phyloP scores from a whole-genome alignment of 495 filamentous ascomycete species.

The Penicillium waksmanii region DNA sequence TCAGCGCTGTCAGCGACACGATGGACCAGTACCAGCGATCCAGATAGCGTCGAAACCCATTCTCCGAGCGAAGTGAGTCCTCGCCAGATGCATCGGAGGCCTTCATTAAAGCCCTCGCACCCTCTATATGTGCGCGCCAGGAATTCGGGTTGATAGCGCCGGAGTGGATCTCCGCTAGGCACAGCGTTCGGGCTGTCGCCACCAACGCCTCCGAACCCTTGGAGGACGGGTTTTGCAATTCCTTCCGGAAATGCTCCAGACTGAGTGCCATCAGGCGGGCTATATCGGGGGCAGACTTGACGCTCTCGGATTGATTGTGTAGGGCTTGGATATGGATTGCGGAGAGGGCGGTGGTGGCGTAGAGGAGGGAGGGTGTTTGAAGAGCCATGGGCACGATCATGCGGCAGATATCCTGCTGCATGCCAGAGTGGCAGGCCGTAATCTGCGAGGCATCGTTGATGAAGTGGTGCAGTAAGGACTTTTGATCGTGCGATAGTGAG shows the following conservation, averaged over 20 bases:
- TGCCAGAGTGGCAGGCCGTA: slow-evolving; percentile 48
- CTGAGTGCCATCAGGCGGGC: slow-evolving; percentile 49
- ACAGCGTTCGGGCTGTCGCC: slow-evolving; percentile 52
- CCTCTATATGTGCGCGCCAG: slow-evolving; percentile 52
- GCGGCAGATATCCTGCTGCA: slow-evolving; percentile 51
- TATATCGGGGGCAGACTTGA: slow-evolving; percentile 50
- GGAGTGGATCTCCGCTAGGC: slow-evolving; percentile 53
- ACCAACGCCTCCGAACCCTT: slow-evolving; percentile 47
- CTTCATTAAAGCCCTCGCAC: slow-evolving; percentile 48
- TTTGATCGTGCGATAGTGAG: slow-evolving; percentile 44
- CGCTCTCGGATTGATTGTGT: slow-evolving; percentile 46
- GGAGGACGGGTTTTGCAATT: slow-evolving; percentile 42
- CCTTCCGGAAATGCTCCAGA: slow-evolving; percentile 49
- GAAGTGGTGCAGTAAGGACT: slow-evolving; percentile 48
- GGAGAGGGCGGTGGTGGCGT: slow-evolving; percentile 52
- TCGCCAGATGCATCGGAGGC: slow-evolving; percentile 32
- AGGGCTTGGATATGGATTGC: slow-evolving; percentile 51
- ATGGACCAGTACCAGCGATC: slow-evolving; percentile 53
- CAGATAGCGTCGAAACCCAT: slow-evolving; percentile 47
- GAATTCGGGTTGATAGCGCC: slow-evolving; percentile 51
- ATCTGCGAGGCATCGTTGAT: slow-evolving; percentile 52
- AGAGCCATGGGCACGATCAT: slow-evolving; percentile 54
- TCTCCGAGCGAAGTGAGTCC: slow-evolving; percentile 32
- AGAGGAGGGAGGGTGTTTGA: slow-evolving; percentile 49
- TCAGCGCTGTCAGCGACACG: slow-evolving; percentile 50